These are phyloP conservation scores for Helicostylum pulchrum DNA, from an alignment of 192 early-diverging fungal genomes.

Conservation along the genomic window DNA sequence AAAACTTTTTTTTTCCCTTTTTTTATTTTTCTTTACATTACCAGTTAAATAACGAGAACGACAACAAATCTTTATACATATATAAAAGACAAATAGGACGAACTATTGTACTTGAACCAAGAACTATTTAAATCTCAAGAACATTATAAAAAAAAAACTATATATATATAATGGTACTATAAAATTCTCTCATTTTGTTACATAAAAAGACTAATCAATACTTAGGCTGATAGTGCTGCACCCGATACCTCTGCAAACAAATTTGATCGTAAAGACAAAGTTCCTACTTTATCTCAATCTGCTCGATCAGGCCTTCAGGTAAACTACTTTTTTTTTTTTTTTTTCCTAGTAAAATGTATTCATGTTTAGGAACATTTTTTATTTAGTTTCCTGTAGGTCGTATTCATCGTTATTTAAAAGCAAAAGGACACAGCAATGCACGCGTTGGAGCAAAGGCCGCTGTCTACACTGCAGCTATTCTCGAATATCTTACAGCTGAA, in stretches of 20 bases:
- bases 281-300: conserved; percentile 54
- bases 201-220: not conserved
- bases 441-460: conserved; percentile 89
- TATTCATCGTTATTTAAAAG: conserved; percentile 90
- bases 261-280: conserved; percentile 37
- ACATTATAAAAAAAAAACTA: too few species aligned
- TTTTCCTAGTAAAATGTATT: not conserved
- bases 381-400: conserved; percentile 90
- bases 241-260: not conserved
- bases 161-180: too few species aligned
- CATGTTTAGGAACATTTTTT: not conserved
- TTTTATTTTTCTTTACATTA: too few species aligned
- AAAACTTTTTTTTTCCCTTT: too few species aligned
- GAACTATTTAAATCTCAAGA: too few species aligned
- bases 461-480: conserved; percentile 87
- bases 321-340: conserved; percentile 15
- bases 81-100: not conserved
- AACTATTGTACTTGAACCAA: not conserved
- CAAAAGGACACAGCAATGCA: conserved; percentile 72
- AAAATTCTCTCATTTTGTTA: not conserved
- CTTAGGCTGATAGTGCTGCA: not conserved
- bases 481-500: conserved; percentile 93
- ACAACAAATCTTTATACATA: too few species aligned
- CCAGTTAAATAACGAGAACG: not conserved
- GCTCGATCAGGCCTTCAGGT: conserved; percentile 62